Conservation (phyloP, 2,329 filamentous ascomycete species). For the Cordyceps tenuipes region DNA sequence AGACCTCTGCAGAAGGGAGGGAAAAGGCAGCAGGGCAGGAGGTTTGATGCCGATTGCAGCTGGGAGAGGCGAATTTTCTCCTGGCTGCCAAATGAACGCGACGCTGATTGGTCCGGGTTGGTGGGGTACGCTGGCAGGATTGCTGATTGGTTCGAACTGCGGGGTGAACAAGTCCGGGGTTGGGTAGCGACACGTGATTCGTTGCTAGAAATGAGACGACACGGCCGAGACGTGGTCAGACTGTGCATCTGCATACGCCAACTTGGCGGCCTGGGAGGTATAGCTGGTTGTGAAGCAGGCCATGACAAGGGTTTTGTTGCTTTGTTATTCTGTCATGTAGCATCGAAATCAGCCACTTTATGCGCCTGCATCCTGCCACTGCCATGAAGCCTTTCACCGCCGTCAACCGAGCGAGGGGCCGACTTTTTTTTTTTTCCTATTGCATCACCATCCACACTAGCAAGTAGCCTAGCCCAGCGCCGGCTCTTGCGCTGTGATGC, state of each 20-base stretch:
- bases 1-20: constrained; percentile 15
- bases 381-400: background rate
- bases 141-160: constrained; percentile 25
- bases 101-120: background rate
- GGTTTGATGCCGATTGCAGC: constrained; percentile 1
- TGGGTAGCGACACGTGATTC: constrained; percentile 12
- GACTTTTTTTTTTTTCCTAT: background rate
- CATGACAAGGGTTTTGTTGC: too few species aligned
- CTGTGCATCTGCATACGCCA: background rate
- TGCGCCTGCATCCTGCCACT: background rate
- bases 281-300: too few species aligned
- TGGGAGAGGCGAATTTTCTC: constrained; percentile 12
- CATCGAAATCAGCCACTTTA: background rate
- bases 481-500: too few species aligned
- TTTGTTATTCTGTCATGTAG: too few species aligned
- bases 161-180: constrained; percentile 19
- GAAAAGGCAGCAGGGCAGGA: constrained; percentile 10
- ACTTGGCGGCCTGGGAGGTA: background rate
- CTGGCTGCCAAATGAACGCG: constrained; percentile 4
- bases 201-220: constrained; percentile 9
- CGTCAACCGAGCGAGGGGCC: background rate
- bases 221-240: background rate
- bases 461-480: background rate
- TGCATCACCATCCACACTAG: constrained; percentile 1
- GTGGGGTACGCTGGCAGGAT: constrained; percentile 9